Percentiles rank a stretch among this genome's conserved stretches.
phyloP scores from a whole-genome alignment of 164 flowering plant species.

The Pachysandra terminalis region DNA sequence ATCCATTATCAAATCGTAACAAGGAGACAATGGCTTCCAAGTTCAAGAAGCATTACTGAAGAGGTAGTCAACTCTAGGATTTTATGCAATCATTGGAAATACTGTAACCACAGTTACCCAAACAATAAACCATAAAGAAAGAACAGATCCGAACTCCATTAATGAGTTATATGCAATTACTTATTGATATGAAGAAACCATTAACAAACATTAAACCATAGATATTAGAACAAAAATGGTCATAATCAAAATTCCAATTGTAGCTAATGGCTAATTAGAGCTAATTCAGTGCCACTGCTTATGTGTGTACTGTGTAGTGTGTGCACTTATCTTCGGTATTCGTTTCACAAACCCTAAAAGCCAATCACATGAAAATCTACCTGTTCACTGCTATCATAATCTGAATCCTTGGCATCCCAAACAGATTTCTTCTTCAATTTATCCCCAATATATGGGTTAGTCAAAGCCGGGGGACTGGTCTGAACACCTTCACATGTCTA shows the following conservation, averaged over 20 bases:
- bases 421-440: conserved; percentile 3
- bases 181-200: no score
- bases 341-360: neutral
- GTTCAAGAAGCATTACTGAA: neutral
- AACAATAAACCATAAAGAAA: neutral
- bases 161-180: no score
- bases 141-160: neutral
- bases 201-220: no score
- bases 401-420: conserved; percentile 36
- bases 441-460: neutral
- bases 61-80: neutral
- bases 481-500: conserved; percentile 12
- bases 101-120: neutral
- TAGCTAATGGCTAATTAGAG: no score
- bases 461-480: conserved; percentile 6
- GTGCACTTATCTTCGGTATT: no score
- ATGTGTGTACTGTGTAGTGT: no score
- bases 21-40: neutral
- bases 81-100: neutral
- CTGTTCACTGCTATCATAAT: conserved; percentile 32
- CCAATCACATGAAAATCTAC: conserved; percentile 25
- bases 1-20: neutral
- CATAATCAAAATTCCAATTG: no score
- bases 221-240: no score
- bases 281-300: no score